Conservation (phyloP, 129 eudicot species). For the Pseudognaphalium luteoalbum region DNA sequence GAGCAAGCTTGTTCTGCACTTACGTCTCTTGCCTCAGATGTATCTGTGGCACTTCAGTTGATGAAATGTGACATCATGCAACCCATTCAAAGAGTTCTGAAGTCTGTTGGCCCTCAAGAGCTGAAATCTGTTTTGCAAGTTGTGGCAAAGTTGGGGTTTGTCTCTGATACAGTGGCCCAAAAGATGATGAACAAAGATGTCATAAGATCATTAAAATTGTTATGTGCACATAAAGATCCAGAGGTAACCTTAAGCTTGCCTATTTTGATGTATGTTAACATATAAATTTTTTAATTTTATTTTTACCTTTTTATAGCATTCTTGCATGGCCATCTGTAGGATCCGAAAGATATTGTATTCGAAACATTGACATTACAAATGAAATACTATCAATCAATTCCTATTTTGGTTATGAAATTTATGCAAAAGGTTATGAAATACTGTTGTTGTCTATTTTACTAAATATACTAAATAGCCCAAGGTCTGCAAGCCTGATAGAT, state of each 20-base stretch:
- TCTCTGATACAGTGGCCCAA: slow-evolving; percentile 80
- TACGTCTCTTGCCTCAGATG: slow-evolving; percentile 87
- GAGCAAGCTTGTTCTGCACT: slow-evolving; percentile 98
- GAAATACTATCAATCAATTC: not conserved
- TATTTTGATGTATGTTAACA: not conserved
- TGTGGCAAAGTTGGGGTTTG: slow-evolving; percentile 69
- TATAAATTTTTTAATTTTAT: too few species aligned
- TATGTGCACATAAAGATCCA: slow-evolving; percentile 73
- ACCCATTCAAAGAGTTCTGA: slow-evolving; percentile 78
- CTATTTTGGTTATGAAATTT: not conserved
- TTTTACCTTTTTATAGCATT: too few species aligned
- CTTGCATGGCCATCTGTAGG: not conserved
- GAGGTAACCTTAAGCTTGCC: slow-evolving; percentile 48
- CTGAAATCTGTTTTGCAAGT: slow-evolving; percentile 86
- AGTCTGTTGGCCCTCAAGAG: slow-evolving; percentile 65
- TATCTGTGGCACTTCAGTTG: slow-evolving; percentile 69
- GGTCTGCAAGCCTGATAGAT: not conserved
- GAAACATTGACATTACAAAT: not conserved
- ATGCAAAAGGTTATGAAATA: too few species aligned
- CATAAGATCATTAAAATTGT: slow-evolving; percentile 66
- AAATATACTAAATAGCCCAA: not conserved
- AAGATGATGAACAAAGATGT: slow-evolving; percentile 83
- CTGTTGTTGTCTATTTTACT: too few species aligned
- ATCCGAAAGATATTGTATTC: slow-evolving; percentile 1
- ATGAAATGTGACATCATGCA: slow-evolving; percentile 95